A percentile compares a stretch with the other conserved stretches of the same genome.
Conservation (phyloP, 2,329 filamentous ascomycete genomes). For the Trichoderma sp. region DNA sequence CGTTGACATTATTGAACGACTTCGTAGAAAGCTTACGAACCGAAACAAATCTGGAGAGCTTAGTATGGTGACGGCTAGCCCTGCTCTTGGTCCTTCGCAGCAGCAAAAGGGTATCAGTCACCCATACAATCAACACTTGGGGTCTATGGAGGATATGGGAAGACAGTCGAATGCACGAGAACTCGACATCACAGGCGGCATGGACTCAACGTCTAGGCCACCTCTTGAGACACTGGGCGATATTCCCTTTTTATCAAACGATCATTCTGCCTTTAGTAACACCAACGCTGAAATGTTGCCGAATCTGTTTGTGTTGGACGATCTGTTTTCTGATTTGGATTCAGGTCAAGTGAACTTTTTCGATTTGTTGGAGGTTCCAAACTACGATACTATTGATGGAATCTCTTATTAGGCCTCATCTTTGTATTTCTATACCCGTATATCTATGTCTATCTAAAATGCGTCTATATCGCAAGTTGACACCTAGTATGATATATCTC, state of each 20-base stretch:
- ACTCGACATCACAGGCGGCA: background rate
- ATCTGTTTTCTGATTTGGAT: background rate
- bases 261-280: background rate
- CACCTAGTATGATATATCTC: background rate
- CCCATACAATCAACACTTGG: background rate
- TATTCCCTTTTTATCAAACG: background rate
- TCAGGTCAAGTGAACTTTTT: constrained; percentile 2
- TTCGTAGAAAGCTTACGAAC: background rate
- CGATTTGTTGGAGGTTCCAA: background rate
- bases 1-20: background rate
- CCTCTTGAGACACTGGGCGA: background rate
- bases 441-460: background rate
- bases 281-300: background rate
- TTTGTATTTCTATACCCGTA: background rate
- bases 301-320: background rate
- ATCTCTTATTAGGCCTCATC: background rate
- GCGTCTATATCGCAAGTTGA: background rate
- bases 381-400: background rate
- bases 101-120: background rate
- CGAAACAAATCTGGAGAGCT: background rate
- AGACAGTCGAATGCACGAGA: background rate
- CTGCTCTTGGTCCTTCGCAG: background rate
- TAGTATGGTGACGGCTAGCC: background rate
- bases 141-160: background rate
- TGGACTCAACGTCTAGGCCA: background rate